A percentile compares a stretch with the other conserved stretches of the same genome.
Evolutionary conservation across 129 eudicot species (phyloP).

Genomic region (Tanacetum coccineum): DNA sequence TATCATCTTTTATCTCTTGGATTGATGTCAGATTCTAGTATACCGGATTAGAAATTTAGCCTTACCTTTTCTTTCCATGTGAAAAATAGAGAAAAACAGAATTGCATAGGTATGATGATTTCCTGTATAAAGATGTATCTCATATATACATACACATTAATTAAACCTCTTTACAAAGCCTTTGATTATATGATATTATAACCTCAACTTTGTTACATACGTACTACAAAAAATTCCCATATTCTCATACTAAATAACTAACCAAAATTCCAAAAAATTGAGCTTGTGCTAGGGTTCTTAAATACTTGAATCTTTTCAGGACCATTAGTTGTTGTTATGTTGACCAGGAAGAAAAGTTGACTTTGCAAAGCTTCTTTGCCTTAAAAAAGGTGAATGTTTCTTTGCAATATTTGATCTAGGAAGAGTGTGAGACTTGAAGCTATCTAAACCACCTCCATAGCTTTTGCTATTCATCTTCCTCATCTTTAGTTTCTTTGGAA

Average conservation of each 20-base stretch:
- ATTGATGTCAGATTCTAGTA: not conserved
- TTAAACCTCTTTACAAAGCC: constrained; percentile 21
- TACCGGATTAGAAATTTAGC: not conserved
- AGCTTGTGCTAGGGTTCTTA: not conserved
- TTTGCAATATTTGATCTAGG: constrained; percentile 54
- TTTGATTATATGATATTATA: not conserved
- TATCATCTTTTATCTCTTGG: not conserved
- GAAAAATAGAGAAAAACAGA: constrained; percentile 11
- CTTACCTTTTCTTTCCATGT: too few species aligned
- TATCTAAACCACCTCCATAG: constrained; percentile 53
- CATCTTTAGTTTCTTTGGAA: constrained; percentile 57
- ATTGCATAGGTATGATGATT: constrained; percentile 15
- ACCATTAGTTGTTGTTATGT: constrained; percentile 24
- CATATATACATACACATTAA: not conserved
- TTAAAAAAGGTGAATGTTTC: constrained; percentile 33
- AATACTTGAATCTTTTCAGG: not conserved
- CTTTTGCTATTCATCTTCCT: constrained; percentile 45
- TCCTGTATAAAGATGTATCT: constrained; percentile 13
- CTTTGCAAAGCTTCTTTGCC: constrained; percentile 31
- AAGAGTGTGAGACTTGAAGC: constrained; percentile 41
- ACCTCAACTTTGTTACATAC: constrained; percentile 24
- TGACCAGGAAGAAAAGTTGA: constrained; percentile 22
- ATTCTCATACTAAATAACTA: constrained; percentile 5
- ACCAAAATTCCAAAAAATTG: constrained; percentile 16
- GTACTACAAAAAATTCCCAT: constrained; percentile 12